phyloP scores from a whole-genome alignment of 1,139 yeast genomes.

The Pichia sp. region DNA sequence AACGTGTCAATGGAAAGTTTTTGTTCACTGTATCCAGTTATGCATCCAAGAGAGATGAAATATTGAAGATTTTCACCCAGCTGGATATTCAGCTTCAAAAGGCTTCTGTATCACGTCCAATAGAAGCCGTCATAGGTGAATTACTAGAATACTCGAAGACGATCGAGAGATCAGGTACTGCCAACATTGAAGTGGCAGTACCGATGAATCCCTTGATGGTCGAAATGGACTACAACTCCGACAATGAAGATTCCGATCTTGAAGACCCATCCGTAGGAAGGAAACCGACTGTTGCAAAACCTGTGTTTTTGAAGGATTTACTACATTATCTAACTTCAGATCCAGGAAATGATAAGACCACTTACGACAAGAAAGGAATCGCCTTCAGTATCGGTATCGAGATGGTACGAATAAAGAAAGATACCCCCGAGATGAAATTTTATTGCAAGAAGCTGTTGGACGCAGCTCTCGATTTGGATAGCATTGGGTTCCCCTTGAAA shows the following conservation, averaged over 20 bases:
- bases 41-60: conserved; percentile 8
- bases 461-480: conserved; percentile 46
- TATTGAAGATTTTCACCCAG: conserved; percentile 14
- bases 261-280: conserved; percentile 41
- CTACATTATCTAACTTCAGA: conserved; percentile 49
- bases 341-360: conserved; percentile 37
- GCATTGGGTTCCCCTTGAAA: conserved; percentile 37
- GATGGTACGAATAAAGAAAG: conserved; percentile 51
- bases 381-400: conserved; percentile 54
- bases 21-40: conserved; percentile 27
- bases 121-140: not conserved
- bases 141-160: not conserved
- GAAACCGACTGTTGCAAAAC: conserved; percentile 40
- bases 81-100: not conserved
- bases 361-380: conserved; percentile 47
- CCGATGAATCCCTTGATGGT: conserved; percentile 11
- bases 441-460: conserved; percentile 46
- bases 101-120: conserved; percentile 9
- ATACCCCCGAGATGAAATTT: conserved; percentile 52
- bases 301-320: conserved; percentile 62
- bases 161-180: not conserved
- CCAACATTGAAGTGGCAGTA: not conserved
- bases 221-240: conserved; percentile 27
- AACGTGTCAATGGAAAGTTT: conserved; percentile 19
- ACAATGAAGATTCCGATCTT: conserved; percentile 46